Evolutionary conservation across 805 yeast genomes (phyloP), one percentile per base, ranked within the genome.

Genomic region (Debaryomyces maramus): DNA sequence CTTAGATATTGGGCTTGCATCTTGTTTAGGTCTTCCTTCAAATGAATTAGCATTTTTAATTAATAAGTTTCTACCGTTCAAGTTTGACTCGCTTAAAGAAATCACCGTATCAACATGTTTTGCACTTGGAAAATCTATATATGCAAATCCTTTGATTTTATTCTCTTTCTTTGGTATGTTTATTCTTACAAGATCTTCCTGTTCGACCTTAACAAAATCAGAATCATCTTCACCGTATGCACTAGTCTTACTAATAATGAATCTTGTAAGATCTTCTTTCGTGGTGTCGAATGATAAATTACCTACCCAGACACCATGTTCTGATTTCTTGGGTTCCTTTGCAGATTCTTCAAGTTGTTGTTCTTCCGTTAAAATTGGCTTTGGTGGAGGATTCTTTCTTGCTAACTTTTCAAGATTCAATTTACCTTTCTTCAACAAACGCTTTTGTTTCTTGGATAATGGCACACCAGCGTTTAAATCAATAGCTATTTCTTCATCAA

Each of bases 301-400:
- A 31, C 99, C 99, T 34, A 93, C 78, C 99, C 99, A 93, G 24
- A 89, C 93, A 32, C 95, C 95, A 52, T 66, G 77, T 39, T 74
- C 78, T 4, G 83, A 74, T 55, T 71, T 71, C 37, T 67, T 68
- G 2, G 60, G 42, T 36, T 50, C 46, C 14, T 53, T 47, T 31
- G 59, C 65, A 32, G 50, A 60, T n/a, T 53, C 57, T 14, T 53
- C 65, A 18, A 53, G 56, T 32, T 58, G 57, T 23, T 58, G 63
- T 38, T 62, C 63, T 19, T 55, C 53, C 3, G 60, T 51, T 6
- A 50, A 43, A 16, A 54, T 62, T 29, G 80, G 76, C 43, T 69
- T 65, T 38, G 65, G 64, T 5, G 60, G 55, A 9, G 70, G 69
- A 41, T 64, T 52, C 37, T 69, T 66, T 42, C 55, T 58, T 40